Evolutionary conservation across 2,329 filamentous ascomycete genomes (phyloP), one percentile per base, ranked within the genome.

Genomic region (Penicillium sp.): DNA sequence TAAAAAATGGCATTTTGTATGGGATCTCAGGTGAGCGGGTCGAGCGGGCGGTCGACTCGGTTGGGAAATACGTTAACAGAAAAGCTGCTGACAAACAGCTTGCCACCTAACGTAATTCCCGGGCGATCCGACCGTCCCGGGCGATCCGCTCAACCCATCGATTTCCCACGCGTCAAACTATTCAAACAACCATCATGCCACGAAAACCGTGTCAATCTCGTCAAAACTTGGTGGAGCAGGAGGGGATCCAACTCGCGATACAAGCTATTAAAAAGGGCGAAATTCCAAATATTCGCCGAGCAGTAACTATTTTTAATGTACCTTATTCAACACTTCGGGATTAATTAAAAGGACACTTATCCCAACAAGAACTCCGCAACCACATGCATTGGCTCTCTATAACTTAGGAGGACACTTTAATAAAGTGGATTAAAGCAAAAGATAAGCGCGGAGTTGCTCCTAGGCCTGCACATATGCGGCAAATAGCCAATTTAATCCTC

Each of bases 401-500:
- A 47, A 58, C 21, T 49, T 46, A 65, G 41, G 58, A 63, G 30
- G 45, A 60, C 21, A 46, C 50, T 5, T 58, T 65, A 15, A 17
- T 58, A 50, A 8, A 48, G n/a, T 65, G 41, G 60, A 65, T 63
- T 5, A 9, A 55, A 56, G 57, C 44, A 29, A 35, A 21, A 19
- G 54, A 63, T 58, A 47, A n/a, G 41, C 57, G 35, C 44, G 47
- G n/a, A 47, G 54, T 38, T 17, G 9, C 56, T 44, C 52, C 58
- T 31, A 31, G 31, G 23, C 48, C 23, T 17, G 53, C 38, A 19
- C 21, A 57, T 50, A 45, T 66, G 9, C 21, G 13, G 59, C 55
- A 64, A 46, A 64, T 61, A 30, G 62, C 66, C 5, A 58, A 62
- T 60, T 26, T 64, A 41, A 48, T 67, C 26, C 62, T 64, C 2